Percentiles rank a stretch among this genome's conserved stretches.
Conservation (phyloP, 2,329 filamentous ascomycete genomes). For the Colletotrichum acutatum region DNA sequence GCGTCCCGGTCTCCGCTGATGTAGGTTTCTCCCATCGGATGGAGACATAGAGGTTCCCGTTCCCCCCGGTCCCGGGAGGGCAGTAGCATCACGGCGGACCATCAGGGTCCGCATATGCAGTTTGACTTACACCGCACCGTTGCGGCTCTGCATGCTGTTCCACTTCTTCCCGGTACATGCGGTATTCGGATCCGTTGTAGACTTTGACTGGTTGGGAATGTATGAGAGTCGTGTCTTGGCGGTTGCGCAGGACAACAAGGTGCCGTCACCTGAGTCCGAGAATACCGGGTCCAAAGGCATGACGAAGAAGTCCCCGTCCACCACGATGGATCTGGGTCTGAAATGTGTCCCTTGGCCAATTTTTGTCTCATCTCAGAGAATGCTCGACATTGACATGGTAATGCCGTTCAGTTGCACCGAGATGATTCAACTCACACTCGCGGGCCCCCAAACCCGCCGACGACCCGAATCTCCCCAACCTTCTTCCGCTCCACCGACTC, state of each 20-base stretch:
- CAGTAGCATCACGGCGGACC: not conserved
- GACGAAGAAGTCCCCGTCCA: not conserved
- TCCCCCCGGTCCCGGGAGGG: not conserved
- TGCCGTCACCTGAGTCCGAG: not conserved
- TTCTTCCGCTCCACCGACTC: conserved; percentile 21
- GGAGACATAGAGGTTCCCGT: not conserved
- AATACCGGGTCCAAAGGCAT: not conserved
- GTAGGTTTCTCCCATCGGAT: not conserved
- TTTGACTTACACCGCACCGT: not conserved
- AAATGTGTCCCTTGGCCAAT: too few species aligned
- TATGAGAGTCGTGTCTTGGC: not conserved
- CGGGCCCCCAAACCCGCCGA: conserved; percentile 48
- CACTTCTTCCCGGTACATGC: not conserved
- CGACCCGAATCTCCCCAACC: conserved; percentile 40
- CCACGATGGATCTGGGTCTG: too few species aligned
- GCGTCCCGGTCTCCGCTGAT: not conserved
- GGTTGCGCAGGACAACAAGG: conserved; percentile 3
- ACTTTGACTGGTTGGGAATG: not conserved
- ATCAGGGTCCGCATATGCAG: conserved; percentile 22
- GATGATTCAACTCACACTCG: conserved; percentile 39
- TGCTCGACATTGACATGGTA: too few species aligned
- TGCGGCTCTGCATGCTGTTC: not conserved
- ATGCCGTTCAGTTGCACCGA: not conserved
- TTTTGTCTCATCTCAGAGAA: too few species aligned
- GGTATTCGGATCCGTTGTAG: not conserved